Conservation (phyloP, 2,329 filamentous ascomycete species). For the Fusarium cyanostomum region DNA sequence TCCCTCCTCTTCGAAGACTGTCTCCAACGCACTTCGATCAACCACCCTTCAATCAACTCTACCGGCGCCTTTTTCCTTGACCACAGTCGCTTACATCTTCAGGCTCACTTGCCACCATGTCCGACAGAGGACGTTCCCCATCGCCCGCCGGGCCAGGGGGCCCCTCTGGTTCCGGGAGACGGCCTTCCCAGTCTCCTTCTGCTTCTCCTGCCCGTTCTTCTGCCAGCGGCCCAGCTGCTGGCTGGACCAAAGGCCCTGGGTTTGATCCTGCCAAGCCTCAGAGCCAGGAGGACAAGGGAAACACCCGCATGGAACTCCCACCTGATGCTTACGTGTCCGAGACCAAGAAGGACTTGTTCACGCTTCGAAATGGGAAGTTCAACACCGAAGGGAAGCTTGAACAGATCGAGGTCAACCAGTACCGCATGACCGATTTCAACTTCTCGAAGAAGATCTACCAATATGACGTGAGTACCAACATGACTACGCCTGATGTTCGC, state of each 20-base stretch:
- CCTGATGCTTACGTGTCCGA: constrained; percentile 62
- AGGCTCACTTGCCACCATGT: constrained; percentile 41
- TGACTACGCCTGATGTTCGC: background rate
- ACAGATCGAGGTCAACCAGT: constrained; percentile 75
- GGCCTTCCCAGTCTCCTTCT: constrained; percentile 33
- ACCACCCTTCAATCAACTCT: background rate
- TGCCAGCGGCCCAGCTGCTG: constrained; percentile 24
- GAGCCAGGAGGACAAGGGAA: constrained; percentile 46
- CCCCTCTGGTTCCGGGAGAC: constrained; percentile 25
- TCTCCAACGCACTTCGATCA: constrained; percentile 2
- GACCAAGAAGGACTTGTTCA: constrained; percentile 48
- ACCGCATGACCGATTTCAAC: constrained; percentile 67
- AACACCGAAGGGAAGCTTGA: constrained; percentile 67
- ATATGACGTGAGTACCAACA: constrained; percentile 75
- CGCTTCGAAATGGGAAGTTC: constrained; percentile 53
- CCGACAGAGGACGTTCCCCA: constrained; percentile 46
- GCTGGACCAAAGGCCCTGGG: constrained; percentile 49
- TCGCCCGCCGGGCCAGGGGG: constrained; percentile 30
- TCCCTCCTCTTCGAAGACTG: background rate
- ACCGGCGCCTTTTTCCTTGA: background rate
- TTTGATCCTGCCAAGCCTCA: constrained; percentile 56
- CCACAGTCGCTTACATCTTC: constrained; percentile 4
- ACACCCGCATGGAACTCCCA: constrained; percentile 65
- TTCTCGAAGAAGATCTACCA: constrained; percentile 75
- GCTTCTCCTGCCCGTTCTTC: constrained; percentile 31